phyloP scores from a whole-genome alignment of 1,284 basidiomycete species.

The Puccinia polysora region DNA sequence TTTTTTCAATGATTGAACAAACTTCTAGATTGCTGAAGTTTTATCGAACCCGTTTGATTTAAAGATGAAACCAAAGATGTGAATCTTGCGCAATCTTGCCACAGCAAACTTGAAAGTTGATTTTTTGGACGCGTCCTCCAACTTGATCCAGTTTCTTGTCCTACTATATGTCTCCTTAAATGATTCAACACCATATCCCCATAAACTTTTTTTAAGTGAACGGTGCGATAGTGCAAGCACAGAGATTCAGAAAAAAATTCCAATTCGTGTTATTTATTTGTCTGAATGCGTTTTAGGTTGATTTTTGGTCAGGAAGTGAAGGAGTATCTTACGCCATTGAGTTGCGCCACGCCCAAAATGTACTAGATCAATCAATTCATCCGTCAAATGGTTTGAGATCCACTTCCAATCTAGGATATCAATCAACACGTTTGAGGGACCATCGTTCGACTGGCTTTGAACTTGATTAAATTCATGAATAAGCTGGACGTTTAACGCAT shows the following conservation, averaged over 20 bases:
- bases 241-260: not conserved
- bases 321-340: constrained; percentile 9
- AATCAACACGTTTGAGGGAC: not conserved
- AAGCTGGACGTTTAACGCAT: not conserved
- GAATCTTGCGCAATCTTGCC: too few relatives aligned
- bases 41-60: too few relatives aligned
- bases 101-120: too few relatives aligned
- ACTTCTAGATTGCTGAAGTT: too few relatives aligned
- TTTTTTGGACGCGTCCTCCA: too few relatives aligned
- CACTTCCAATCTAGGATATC: constrained; percentile 8
- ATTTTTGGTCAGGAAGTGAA: not conserved
- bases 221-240: not conserved
- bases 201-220: not conserved
- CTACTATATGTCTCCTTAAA: not conserved
- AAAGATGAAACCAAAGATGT: too few relatives aligned
- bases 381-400: not conserved
- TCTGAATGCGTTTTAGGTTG: too few relatives aligned
- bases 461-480: not conserved
- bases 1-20: too few relatives aligned
- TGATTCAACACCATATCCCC: constrained; percentile 17
- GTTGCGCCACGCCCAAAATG: constrained; percentile 19
- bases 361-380: constrained; percentile 12
- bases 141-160: not conserved
- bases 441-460: not conserved
- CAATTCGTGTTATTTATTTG: too few relatives aligned